Conservation (phyloP, 345 rosid genomes). For the Dipteronia dyeriana region DNA sequence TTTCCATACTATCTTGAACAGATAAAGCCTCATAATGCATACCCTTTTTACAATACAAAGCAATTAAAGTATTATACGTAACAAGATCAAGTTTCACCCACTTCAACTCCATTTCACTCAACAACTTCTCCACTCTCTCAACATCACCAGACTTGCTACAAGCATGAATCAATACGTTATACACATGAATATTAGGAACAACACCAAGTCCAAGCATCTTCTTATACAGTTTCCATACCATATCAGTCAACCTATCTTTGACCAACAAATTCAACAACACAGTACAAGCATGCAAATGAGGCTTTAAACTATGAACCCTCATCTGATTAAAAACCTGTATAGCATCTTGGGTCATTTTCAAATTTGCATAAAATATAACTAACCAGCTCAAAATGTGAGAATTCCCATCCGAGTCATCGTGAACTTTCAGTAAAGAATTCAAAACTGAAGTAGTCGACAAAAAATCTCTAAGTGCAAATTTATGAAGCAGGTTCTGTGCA, state of each 20-base stretch:
- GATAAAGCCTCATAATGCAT: constrained; percentile 91
- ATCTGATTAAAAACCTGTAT: constrained; percentile 77
- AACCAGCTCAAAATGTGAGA: constrained; percentile 91
- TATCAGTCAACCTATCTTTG: constrained; percentile 68
- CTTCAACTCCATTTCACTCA: constrained; percentile 78
- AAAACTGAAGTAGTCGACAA: constrained; percentile 71
- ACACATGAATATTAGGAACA: constrained; percentile 68
- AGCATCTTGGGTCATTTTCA: constrained; percentile 65
- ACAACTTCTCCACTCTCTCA: constrained; percentile 65
- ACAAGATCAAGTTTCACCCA: constrained; percentile 63
- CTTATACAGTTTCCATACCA: constrained; percentile 79
- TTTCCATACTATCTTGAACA: constrained; percentile 86
- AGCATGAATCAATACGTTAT: constrained; percentile 86
- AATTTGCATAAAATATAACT: constrained; percentile 60
- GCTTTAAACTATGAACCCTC: constrained; percentile 48
- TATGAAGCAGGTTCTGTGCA: constrained; percentile 82
- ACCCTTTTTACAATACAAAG: constrained; percentile 74
- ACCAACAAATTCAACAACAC: constrained; percentile 68
- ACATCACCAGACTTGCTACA: constrained; percentile 76
- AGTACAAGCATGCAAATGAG: constrained; percentile 92
- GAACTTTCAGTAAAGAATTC: constrained; percentile 50
- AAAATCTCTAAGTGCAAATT: constrained; percentile 66
- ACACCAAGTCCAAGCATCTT: constrained; percentile 76
- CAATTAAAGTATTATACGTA: constrained; percentile 78
- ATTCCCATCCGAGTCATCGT: constrained; percentile 62